Evolutionary conservation across 208 protist genomes (phyloP), one percentile per base, ranked within the genome.

Genomic region (Acanthamoeba sp.): DNA sequence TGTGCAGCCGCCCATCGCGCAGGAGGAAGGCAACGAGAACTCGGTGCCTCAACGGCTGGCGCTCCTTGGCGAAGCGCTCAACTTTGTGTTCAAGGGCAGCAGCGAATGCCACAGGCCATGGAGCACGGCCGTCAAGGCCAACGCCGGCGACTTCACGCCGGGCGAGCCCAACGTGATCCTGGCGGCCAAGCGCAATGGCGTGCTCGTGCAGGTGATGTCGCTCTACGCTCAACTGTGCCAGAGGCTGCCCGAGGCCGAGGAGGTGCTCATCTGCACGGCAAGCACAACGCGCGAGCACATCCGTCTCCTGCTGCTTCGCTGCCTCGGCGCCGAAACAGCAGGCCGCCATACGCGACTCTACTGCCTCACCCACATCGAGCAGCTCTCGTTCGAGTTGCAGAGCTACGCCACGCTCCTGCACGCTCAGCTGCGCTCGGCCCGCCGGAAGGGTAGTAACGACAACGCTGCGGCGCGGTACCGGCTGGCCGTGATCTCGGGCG

Each of bases 191-290:
- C 62, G 52, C 34, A 90, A 52, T 12, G 40, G 4, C 24, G 85
- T 91, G 14, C 62, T 91, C 38, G 40, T 91, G 55, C 85, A 73
- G n/a, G 7, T 40, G 34, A 20, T 91, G 85, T 91, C 85, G 12
- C 85, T 91, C 85, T 91, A 91, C 40, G 85, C 85, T 1, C 85
- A 91, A 34, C 40, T 36, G 24, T 91, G 85, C 42, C 59, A 76
- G 40, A 32, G 85, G 10, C 62, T 91, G 22, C 85, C 85, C 52
- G 85, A 91, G 57, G 85, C 62, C 32, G 85, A 91, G 38, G 85
- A 91, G 42, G 59, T 91, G 32, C 85, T 91, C 55, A 91, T 91
- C 85, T 91, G 85, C 85, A 48, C 85, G 22, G 20, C 59, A 14
- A 24, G 38, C 27, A 91, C 85, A 7, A 91, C 59, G 32, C 59